Percentiles rank a stretch among this genome's conserved stretches.
phyloP scores from a whole-genome alignment of 441 rosid genomes.

The Manihot esculenta region DNA sequence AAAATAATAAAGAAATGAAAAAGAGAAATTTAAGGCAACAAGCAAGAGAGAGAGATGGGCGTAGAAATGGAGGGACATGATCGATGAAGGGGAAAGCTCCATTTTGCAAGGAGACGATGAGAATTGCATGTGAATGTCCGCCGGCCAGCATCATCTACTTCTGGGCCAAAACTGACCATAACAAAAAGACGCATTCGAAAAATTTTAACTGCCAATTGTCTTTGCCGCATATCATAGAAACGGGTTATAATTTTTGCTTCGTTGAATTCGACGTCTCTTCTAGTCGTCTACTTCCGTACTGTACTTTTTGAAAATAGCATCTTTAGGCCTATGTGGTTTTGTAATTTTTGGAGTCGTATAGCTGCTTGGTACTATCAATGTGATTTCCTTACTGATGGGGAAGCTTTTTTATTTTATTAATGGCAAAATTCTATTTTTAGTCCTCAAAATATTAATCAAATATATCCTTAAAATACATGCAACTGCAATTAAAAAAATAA shows the following conservation, averaged over 20 bases:
- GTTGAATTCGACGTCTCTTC: neutral
- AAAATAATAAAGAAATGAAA: neutral
- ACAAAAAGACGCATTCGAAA: constrained; percentile 4
- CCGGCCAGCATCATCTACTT: constrained; percentile 18
- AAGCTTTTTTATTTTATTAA: too few relatives aligned
- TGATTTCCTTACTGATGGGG: too few relatives aligned
- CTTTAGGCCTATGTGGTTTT: neutral
- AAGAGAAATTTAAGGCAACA: neutral
- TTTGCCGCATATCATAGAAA: constrained; percentile 14
- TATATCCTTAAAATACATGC: too few relatives aligned
- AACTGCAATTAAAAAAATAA: too few relatives aligned
- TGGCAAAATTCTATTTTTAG: too few relatives aligned
- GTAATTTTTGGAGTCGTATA: too few relatives aligned
- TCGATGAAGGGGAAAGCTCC: constrained; percentile 6
- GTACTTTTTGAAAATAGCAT: neutral
- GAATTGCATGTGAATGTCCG: constrained; percentile 11
- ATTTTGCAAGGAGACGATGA: constrained; percentile 8
- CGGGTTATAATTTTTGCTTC: neutral
- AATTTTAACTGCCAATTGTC: neutral
- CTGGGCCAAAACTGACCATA: too few relatives aligned
- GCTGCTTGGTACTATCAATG: constrained; percentile 4
- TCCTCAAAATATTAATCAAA: too few relatives aligned
- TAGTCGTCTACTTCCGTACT: neutral
- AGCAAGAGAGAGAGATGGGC: constrained; percentile 15
- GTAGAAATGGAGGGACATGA: constrained; percentile 10